These are phyloP conservation scores for Fusarium anthophilum DNA, from an alignment of 2,329 filamentous ascomycete genomes.

Conservation along the genomic window DNA sequence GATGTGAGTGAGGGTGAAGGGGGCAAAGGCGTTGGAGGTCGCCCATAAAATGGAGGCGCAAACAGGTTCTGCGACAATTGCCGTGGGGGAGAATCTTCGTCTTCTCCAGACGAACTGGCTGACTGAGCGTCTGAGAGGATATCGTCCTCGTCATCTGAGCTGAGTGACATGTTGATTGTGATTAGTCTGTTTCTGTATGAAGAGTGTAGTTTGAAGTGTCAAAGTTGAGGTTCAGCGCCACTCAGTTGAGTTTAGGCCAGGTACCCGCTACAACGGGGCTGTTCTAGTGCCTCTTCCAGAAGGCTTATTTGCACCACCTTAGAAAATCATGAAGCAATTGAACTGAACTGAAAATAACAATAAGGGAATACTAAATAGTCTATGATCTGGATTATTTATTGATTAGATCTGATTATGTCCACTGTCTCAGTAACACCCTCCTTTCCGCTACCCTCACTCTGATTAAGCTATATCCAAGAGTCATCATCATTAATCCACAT, in stretches of 20 bases:
- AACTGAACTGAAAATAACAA: neutral
- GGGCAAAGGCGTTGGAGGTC: slow-evolving; percentile 92
- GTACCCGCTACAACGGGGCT: slow-evolving; percentile 11
- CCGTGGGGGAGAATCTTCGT: slow-evolving; percentile 51
- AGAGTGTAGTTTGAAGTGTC: neutral
- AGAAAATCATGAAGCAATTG: neutral
- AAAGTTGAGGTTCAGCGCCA: slow-evolving; percentile 6
- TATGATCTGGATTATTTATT: neutral
- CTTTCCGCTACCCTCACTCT: neutral
- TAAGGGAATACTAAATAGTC: neutral
- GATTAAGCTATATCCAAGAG: neutral
- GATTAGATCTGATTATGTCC: neutral
- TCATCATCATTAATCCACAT: slow-evolving; percentile 42
- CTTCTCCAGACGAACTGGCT: slow-evolving; percentile 46
- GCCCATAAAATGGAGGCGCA: slow-evolving; percentile 92
- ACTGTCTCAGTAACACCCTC: neutral
- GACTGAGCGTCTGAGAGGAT: slow-evolving; percentile 49
- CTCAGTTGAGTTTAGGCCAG: slow-evolving; percentile 19
- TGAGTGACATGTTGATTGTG: slow-evolving; percentile 43
- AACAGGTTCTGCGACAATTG: slow-evolving; percentile 65
- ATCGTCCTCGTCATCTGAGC: slow-evolving; percentile 51
- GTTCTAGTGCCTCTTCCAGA: slow-evolving; percentile 17
- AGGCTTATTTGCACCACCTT: slow-evolving; percentile 17
- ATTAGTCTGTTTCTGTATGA: neutral
- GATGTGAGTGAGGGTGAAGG: slow-evolving; percentile 93